Base-by-base conservation (phyloP, 768 basidiomycete species). In the Mycena maculata region DNA sequence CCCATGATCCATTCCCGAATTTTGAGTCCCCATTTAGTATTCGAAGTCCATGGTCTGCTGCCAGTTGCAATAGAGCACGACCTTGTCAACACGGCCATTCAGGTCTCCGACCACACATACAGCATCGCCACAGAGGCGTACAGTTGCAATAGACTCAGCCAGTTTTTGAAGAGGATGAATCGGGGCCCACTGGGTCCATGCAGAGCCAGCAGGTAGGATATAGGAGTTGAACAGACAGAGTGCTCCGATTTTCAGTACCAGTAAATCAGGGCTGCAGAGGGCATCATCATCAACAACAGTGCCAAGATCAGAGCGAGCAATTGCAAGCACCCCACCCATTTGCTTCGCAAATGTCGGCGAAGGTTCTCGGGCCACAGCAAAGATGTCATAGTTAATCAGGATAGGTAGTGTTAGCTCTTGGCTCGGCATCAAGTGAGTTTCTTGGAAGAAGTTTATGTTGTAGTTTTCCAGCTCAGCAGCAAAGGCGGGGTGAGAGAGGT, bases 1-100 rank as follows among this genome's bases (percentile, higher is more conserved):
- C 59, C 47, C 59, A 60, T 0, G 59, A 60, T 5, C 47, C 6
- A 15, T 50, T 30, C 1, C 59, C 59, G 27, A 60, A 60, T 16
- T 10, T 22, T 0, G 38, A 30, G 28, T 60, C 59, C 0, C 59
- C 59, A 12, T 60, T 50, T 2, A 49, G 27, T 0, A 60, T 50
- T 4, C 48, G 45, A 0, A 63, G 50, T 0, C 13, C 30, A 36
- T 53, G 27, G 11, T 45, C 61, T 8, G 18, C 39, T 1, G 22
- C 61, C 0, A 63, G 30, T 12, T 25, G 30, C 3, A 58, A n/a
- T 1, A 58, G 31, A 3, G 56, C 56, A 1, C 42, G 18, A 4
- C 56, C 56, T 36, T 58, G 56, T 20, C 44, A 2, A 25, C 47
- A 0, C 44, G 56, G 1, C 56, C 58, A 20, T 59, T 48, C 1